Evolutionary conservation across 2,329 filamentous ascomycete species (phyloP).

Genomic region (Fusarium nelsonii): DNA sequence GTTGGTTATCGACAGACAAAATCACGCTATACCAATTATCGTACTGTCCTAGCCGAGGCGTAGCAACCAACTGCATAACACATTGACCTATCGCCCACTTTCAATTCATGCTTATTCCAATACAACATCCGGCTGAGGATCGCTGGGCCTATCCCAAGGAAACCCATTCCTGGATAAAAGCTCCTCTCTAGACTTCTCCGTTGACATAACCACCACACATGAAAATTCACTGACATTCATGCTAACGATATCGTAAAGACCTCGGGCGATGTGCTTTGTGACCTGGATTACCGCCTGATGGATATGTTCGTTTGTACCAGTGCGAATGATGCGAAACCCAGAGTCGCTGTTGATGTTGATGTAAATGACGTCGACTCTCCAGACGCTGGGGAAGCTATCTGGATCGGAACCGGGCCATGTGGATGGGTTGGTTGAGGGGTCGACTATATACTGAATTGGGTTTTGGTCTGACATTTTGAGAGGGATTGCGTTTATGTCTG

Average conservation of each 20-base stretch:
- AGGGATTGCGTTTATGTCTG: no score
- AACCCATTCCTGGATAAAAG: neutral
- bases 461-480: no score
- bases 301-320: constrained; percentile 10
- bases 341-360: neutral
- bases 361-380: neutral
- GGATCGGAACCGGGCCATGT: neutral
- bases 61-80: no score
- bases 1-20: no score
- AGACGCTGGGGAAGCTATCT: no score
- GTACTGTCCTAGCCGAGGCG: no score
- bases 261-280: neutral
- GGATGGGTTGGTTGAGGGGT: constrained; percentile 3
- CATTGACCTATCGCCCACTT: no score
- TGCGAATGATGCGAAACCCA: neutral
- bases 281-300: constrained; percentile 1
- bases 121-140: constrained; percentile 4
- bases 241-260: neutral
- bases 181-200: neutral
- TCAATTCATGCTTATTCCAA: neutral
- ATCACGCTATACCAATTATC: no score
- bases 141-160: neutral
- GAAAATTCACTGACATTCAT: constrained; percentile 10
- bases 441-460: neutral
- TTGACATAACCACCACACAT: constrained; percentile 6